A percentile compares a stretch with the other conserved stretches of the same genome.
Conservation (phyloP, 192 early-diverging fungal species). For the Backusella australiensis region DNA sequence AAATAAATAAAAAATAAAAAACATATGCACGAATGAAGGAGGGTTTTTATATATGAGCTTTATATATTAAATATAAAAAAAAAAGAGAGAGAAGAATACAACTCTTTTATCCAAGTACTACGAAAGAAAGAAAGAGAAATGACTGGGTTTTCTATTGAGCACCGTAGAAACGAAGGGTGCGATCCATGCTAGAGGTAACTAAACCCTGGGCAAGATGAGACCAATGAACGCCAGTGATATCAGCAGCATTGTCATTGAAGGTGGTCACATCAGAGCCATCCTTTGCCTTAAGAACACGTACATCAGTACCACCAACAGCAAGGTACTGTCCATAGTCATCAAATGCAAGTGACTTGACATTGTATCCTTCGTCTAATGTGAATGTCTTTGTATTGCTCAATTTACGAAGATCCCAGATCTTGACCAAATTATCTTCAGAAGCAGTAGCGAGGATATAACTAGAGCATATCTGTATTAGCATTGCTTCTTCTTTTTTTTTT, state of each 20-base stretch:
- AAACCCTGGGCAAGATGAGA: conserved; percentile 56
- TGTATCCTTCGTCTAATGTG: conserved; percentile 51
- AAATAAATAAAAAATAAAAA: background rate
- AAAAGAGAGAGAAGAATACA: background rate
- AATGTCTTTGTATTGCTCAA: conserved; percentile 67
- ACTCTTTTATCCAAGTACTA: background rate
- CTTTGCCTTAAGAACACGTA: conserved; percentile 68
- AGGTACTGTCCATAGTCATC: conserved; percentile 86
- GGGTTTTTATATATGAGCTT: background rate
- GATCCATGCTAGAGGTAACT: conserved; percentile 52
- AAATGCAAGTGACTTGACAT: conserved; percentile 65
- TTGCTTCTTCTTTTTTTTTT: too few species aligned
- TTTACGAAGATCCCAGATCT: conserved; percentile 95
- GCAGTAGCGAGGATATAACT: conserved; percentile 82
- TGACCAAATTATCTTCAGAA: conserved; percentile 67
- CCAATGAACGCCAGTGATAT: conserved; percentile 57
- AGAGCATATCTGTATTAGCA: background rate
- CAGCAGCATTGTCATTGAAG: conserved; percentile 49
- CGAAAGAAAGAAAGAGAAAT: background rate
- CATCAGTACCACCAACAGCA: conserved; percentile 64
- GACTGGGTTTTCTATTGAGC: background rate
- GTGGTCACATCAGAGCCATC: conserved; percentile 53
- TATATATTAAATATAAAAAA: background rate
- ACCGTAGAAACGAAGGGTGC: conserved; percentile 52
- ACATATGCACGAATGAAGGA: background rate